Evolutionary conservation across 2,329 filamentous ascomycete species (phyloP), one percentile per base, ranked within the genome.

Genomic region (Arachnomyces sp.): DNA sequence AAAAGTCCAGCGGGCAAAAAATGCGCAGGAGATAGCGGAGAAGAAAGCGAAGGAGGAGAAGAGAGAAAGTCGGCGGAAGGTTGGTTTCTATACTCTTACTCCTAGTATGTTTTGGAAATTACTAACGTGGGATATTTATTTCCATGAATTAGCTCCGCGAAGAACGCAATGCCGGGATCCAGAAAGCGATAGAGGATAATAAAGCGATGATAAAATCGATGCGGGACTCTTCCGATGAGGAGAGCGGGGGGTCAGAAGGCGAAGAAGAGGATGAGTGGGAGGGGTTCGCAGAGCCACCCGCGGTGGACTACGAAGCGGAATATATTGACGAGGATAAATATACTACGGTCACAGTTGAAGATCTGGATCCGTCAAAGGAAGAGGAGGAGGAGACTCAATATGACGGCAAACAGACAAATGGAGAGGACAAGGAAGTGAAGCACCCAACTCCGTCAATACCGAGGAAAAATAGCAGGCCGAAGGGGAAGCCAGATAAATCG

Each of bases 241-340:
- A 58, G 12, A 52, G 60, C 4, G 60, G 61, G 17, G 52, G 46
- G 2, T 54, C 59, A 4, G 60, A 62, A 5, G 56, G 61, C n/a
- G 64, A 64, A 12, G 67, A 70, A 1, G 65, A 67, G 2, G 68
- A 74, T 11, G 75, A 79, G 52, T 88, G 82, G 79, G 71, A 71
- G 38, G 84, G 82, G 1, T 72, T 88, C 38, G 67, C 55, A 28
- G 63, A 65, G 13, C 63, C 61, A 30, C 72, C 78, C 15, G 65
- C 66, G 5, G 63, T 92, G 33, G 81, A 93, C 57, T 80, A 86
- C 51, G 84, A 94, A 59, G 88, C 90, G 50, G 88, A 96, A 61
- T 98, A 95, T 65, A 77, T 95, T 49, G 92, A 98, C 61, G 92
- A 96, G 60, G 90, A 95, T 61, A 84, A 84, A 58, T 95, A 87